Base-by-base conservation (phyloP, 148 eudicot species). In the Rhododendron griersonianum region DNA sequence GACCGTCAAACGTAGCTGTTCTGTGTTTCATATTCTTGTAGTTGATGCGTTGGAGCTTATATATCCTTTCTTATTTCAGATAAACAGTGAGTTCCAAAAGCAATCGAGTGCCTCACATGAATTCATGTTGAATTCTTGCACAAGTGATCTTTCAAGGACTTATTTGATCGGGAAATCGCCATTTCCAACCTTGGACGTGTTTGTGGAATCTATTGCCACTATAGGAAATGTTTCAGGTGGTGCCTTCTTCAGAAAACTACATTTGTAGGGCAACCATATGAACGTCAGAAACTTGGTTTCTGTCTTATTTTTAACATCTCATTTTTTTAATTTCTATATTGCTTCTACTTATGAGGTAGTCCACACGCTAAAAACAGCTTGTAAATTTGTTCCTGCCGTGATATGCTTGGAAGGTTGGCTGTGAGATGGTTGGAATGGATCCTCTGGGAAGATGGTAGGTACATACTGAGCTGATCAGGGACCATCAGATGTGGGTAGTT, bases 161-260 rank as follows among this genome's bases (percentile, higher is more conserved):
- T 97, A 89, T 86, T 89, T 91, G 79, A 90, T 90, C 90, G 98
- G 98, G 79, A 91, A 93, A 86, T 97, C 99, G 78, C 99, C 98
- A 37, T 97, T 95, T 89, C 98, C 98, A 80, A 90, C 91, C 81
- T 81, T 97, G 88, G 99, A 97, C 84, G 88, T 89, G 53, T 97
- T 97, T 86, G 90, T 97, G 51, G 95, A 92, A 88, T 94, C 92
- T 83, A 86, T 94, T 87, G 98, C 93, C 45, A 88, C 98, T 59
- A 84, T 85, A 73, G 98, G 96, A 87, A 86, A 90, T 88, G 91
- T 93, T 85, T 75, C 94, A 91, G 92, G 98, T 92, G 59, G 81
- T 84, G 37, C 67, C 21, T 33, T 86, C 79, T 81, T 51, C 48
- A 35, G 69, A 74, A 28, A 23, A 50, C 48, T 13, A 25, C 47